phyloP scores from a whole-genome alignment of 106 monocot species.

The Agapanthus africanus region DNA sequence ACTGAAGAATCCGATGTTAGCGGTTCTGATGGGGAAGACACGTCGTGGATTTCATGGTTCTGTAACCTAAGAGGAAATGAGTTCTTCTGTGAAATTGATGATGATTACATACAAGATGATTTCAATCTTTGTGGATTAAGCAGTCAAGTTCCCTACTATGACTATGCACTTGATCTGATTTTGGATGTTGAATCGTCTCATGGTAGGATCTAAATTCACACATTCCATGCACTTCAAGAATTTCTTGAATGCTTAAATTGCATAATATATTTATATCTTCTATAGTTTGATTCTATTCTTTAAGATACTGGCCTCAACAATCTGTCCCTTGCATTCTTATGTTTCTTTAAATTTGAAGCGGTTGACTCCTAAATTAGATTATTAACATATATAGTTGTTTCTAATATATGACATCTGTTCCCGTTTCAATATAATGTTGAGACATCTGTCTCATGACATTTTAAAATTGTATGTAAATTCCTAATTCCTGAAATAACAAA shows the following conservation, averaged over 20 bases:
- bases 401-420: too few relatives aligned
- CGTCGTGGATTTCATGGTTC: constrained; percentile 65
- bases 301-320: too few relatives aligned
- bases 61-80: constrained; percentile 55
- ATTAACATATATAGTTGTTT: too few relatives aligned
- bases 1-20: constrained; percentile 57
- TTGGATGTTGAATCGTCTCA: constrained; percentile 55
- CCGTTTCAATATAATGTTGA: too few relatives aligned
- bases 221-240: not conserved
- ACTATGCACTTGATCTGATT: constrained; percentile 60
- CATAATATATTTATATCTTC: too few relatives aligned
- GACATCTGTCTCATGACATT: too few relatives aligned
- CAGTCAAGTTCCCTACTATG: constrained; percentile 43
- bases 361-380: too few relatives aligned
- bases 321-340: too few relatives aligned
- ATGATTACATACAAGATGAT: constrained; percentile 63
- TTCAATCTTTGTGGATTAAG: constrained; percentile 65
- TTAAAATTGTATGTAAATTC: too few relatives aligned
- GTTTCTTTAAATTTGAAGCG: too few relatives aligned
- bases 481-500: too few relatives aligned
- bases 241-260: not conserved
- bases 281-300: too few relatives aligned
- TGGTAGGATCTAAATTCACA: constrained; percentile 21
- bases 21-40: constrained; percentile 55
- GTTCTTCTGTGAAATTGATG: constrained; percentile 61